Percentiles rank a stretch among this genome's conserved stretches.
phyloP scores from a whole-genome alignment of 371 early-diverging fungal species.

The Mucor irregularis region DNA sequence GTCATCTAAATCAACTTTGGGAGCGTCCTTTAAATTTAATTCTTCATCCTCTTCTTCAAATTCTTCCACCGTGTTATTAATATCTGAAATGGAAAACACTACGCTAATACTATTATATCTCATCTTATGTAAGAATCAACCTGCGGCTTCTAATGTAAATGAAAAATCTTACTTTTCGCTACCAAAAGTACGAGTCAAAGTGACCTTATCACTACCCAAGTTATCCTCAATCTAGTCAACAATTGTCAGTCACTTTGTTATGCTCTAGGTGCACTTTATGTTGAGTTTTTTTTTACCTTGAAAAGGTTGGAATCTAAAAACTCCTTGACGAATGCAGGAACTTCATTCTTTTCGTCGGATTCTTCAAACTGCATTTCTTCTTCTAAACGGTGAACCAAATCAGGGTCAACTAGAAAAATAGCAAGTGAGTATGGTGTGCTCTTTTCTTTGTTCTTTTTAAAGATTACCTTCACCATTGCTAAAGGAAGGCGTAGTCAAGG shows the following conservation, averaged over 20 bases:
- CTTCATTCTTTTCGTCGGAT: constrained; percentile 41
- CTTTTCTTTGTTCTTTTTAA: not conserved
- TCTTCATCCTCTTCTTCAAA: constrained; percentile 6
- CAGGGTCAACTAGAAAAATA: constrained; percentile 49
- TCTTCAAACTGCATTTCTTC: constrained; percentile 79
- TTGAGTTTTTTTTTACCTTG: constrained; percentile 44
- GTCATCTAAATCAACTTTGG: not conserved
- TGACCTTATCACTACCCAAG: constrained; percentile 71
- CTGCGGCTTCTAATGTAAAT: not conserved
- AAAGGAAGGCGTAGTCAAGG: constrained; percentile 6
- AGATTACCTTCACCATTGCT: constrained; percentile 22
- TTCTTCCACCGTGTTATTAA: constrained; percentile 57
- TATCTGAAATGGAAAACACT: constrained; percentile 77
- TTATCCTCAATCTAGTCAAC: constrained; percentile 64
- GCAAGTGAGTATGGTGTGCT: not conserved
- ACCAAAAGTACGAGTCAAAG: constrained; percentile 74
- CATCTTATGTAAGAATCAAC: not conserved
- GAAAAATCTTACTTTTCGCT: constrained; percentile 67
- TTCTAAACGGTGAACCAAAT: constrained; percentile 61
- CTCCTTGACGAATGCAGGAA: constrained; percentile 56
- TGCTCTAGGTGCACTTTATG: not conserved
- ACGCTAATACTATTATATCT: constrained; percentile 61
- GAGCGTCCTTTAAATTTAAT: not conserved
- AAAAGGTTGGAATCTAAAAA: constrained; percentile 71
- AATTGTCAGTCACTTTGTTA: not conserved